Evolutionary conservation across 2,329 filamentous ascomycete species (phyloP), one percentile per base, ranked within the genome.

Genomic region (Curvularia eragrostidis): DNA sequence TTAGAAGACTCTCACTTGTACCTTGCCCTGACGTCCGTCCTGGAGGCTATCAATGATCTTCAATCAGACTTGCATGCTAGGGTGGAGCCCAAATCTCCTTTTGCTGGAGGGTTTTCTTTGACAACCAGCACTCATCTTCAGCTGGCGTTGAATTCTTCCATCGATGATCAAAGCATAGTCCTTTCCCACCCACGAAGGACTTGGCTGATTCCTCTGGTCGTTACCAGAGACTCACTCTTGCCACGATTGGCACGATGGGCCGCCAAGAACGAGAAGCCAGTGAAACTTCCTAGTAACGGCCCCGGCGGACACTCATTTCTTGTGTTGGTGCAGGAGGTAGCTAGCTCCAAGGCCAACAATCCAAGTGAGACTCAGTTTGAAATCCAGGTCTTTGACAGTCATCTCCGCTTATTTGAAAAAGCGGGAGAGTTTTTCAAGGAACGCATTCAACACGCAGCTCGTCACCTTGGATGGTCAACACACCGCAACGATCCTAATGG

Each of bases 141-240:
- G 13, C 5, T 44, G 28, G 28, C 39, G n/a, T 2, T 41, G n/a
- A n/a, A 19, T 21, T 8, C 24, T 30, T 9, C 7, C 4, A 7
- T 30, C 18, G 15, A 8, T 1, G 9, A 26, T 38, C 21, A 18
- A 26, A n/a, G 12, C 19, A 34, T 6, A 1, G 15, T 12, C 0
- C 10, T 52, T 21, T 51, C 58, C 3, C 49, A 50, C 13, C 53
- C 58, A 5, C 43, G 54, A 21, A 48, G 53, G 36, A n/a, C 44
- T n/a, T 57, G 43, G 30, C 19, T 54, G 3, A 38, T 60, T 15
- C 54, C 53, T 13, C 5, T 51, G 13, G 18, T 28, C 4, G 19
- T 52, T 3, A 5, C 7, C 9, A 12, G 19, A 15, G 43, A 26
- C 1, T 28, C 10, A 10, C 9, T 51, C 7, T 10, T 53, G 9